Evolutionary conservation across 345 rosid species (phyloP), one percentile per base, ranked within the genome.

Genomic region (Eucalyptus marginata): DNA sequence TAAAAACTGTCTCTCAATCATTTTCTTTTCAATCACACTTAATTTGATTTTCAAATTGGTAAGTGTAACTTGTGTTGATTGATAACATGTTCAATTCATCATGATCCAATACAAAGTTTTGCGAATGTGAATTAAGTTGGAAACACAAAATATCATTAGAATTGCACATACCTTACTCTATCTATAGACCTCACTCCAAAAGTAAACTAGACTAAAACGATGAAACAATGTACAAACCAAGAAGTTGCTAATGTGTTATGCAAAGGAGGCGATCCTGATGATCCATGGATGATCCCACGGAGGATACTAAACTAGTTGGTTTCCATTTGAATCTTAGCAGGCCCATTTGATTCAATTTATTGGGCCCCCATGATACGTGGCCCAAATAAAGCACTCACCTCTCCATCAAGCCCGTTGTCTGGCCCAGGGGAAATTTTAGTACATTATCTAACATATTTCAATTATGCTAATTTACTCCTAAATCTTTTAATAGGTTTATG

Each of bases 101-200:
- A 0, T 62, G 71, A 62, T 29, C 71, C 36, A 13, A 29, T 62
- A 13, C 10, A 27, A 62, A 62, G 71, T 62, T 29, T 62, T 62
- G 9, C 0, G 0, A 62, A 62, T 62, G 15, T 2, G 14, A 27
- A 0, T 62, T 12, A 6, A 27, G 68, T 62, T 29, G 68, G 33
- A 62, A 62, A 29, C 33, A 29, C 68, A 62, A 62, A 13, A 3
- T 62, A 29, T 29, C 36, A 29, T 62, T 13, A 62, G 36, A 29
- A 0, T 29, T 62, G 31, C 71, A 62, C 33, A 7, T 27, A 2
- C 8, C 33, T 29, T 62, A 62, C 71, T 62, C 33, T 6, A 4
- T 62, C 17, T 29, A 62, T 62, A 29, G 71, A 62, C 71, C 71
- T 62, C 71, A 29, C 18, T 62, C 18, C 71, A 29, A 62, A 62